Base-by-base conservation (phyloP, 2,329 filamentous ascomycete genomes). In the Pseudocercospora eumusae region DNA sequence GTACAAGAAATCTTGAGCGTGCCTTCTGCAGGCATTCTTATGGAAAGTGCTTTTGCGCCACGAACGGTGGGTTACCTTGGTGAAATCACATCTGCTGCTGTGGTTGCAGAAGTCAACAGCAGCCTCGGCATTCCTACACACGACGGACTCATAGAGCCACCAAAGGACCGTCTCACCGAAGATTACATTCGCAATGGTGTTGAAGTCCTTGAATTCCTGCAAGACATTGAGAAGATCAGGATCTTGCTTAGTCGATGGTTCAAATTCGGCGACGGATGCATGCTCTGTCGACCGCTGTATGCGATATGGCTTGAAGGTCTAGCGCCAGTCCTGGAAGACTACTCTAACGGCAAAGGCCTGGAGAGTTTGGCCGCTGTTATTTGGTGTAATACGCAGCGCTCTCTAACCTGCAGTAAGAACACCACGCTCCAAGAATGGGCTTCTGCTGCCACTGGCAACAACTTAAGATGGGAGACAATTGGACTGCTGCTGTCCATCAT, bases 391-490 rank as follows among this genome's bases (percentile, higher is more conserved):
- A 77, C 77, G 1, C 65, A 73, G 4, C 73, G 65, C 13, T 70
- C 74, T 11, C 56, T 77, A 1, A 66, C 66, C 4, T 64, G 75
- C 21, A 68, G 71, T 36, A 66, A 70, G 15, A 61, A 70, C 6
- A 76, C 71, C 0, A 71, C 72, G 3, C 66, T 74, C 6, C 65
- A 66, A n/a, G 71, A 76, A 3, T 79, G 76, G 65, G 74, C 71
- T 21, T 55, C 64, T 2, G 69, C 68, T 20, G 71, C 71, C 4
- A 77, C 76, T 5, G 77, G 77, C 2, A 63, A 73, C 8, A 67
- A 71, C 27, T 57, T 79, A 8, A 69, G 77, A 55, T 79, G 77
- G 77, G 77, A 79, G 56, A 72, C 76, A 11, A 66, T 79, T 2
- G 77, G 76, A 0, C 69, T 77, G 9, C 57, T 78, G 0, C 63